A percentile compares a stretch with the other conserved stretches of the same genome.
Conservation (phyloP, 371 early-diverging fungal species). For the Mortierella sp. region DNA sequence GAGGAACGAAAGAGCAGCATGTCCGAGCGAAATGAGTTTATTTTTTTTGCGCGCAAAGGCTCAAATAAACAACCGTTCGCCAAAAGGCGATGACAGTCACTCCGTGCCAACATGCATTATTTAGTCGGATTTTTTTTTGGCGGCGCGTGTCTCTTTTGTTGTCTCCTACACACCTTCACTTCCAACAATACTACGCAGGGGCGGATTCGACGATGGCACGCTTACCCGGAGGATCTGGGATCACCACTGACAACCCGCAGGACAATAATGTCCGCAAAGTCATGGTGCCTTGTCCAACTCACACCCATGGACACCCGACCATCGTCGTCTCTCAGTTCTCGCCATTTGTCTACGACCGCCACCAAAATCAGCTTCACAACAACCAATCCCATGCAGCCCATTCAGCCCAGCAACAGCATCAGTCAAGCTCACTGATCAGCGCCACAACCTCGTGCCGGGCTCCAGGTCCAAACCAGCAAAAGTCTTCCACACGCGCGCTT, state of each 20-base stretch:
- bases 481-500: not conserved
- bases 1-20: conserved; percentile 19
- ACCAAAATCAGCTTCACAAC: conserved; percentile 17
- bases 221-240: conserved; percentile 13
- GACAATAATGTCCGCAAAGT: not conserved
- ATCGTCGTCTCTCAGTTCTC: conserved; percentile 20
- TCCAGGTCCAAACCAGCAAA: not conserved
- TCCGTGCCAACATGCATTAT: not conserved
- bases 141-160: not conserved
- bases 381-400: not conserved
- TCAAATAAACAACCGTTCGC: not conserved
- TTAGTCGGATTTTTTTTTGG: not conserved
- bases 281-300: conserved; percentile 25
- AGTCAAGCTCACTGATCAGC: not conserved
- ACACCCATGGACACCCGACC: conserved; percentile 28
- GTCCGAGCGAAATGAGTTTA: not conserved
- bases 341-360: conserved; percentile 20
- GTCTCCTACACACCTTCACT: not conserved
- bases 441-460: not conserved
- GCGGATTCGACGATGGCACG: not conserved
- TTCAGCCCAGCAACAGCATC: not conserved
- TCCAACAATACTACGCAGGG: not conserved
- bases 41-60: not conserved
- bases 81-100: not conserved
- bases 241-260: not conserved